Percentiles rank a stretch among this genome's conserved stretches.
Evolutionary conservation across 495 filamentous ascomycete genomes (phyloP).

Genomic region (Ramalina intermedia): DNA sequence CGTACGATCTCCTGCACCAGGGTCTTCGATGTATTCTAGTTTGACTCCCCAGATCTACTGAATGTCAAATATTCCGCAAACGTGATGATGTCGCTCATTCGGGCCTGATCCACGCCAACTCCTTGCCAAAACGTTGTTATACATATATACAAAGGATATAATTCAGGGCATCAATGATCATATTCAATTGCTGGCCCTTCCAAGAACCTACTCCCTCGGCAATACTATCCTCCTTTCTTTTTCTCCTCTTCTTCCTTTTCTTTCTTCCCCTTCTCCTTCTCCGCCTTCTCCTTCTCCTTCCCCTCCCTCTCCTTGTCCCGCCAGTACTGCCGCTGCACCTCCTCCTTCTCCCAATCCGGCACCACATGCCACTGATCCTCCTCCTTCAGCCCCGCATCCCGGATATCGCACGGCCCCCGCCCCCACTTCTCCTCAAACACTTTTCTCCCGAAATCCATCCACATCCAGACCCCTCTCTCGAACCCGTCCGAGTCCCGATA

Average conservation of each 20-base stretch:
- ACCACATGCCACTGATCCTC: slow-evolving; percentile 34
- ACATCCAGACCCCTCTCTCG: slow-evolving; percentile 33
- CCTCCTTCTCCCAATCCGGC: slow-evolving; percentile 8
- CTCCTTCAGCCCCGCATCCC: slow-evolving; percentile 23
- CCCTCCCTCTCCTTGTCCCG: slow-evolving; percentile 2
- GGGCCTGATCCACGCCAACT: too few species aligned
- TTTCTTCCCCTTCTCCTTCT: slow-evolving; percentile 25
- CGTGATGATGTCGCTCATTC: too few species aligned
- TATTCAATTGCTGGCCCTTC: neutral
- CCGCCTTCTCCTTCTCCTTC: slow-evolving; percentile 6
- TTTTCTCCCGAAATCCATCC: slow-evolving; percentile 36
- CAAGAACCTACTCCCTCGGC: neutral
- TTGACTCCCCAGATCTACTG: too few species aligned
- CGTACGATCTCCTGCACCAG: too few species aligned
- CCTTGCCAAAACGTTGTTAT: too few species aligned
- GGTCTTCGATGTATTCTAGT: too few species aligned
- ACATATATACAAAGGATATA: neutral
- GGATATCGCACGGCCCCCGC: slow-evolving; percentile 35
- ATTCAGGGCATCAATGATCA: neutral
- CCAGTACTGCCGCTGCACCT: slow-evolving; percentile 6
- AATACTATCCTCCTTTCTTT: neutral
- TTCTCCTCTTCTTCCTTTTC: slow-evolving; percentile 19
- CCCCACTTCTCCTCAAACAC: slow-evolving; percentile 46
- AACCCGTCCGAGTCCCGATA: slow-evolving; percentile 41
- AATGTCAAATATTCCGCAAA: too few species aligned